A percentile compares a stretch with the other conserved stretches of the same genome.
phyloP scores from a whole-genome alignment of 495 filamentous ascomycete species.

The Penicillium waksmanii region DNA sequence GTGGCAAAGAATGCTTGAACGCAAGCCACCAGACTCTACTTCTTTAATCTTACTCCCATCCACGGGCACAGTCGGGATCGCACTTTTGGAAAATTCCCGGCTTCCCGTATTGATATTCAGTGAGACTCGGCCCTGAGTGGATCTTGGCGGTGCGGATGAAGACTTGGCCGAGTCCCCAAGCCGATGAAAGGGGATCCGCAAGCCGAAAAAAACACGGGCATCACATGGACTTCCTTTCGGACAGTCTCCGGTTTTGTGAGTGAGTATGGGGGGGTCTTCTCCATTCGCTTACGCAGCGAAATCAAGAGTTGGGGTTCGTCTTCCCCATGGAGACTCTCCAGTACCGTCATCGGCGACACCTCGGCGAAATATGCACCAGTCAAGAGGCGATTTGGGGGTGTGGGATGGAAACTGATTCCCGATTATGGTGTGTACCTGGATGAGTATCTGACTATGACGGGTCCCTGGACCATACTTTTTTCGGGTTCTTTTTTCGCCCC shows the following conservation, averaged over 20 bases:
- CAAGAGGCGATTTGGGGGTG: constrained; percentile 8
- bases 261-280: background rate
- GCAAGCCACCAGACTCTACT: background rate
- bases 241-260: constrained; percentile 14
- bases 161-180: constrained; percentile 17
- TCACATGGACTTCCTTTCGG: constrained; percentile 14
- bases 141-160: constrained; percentile 12
- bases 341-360: constrained; percentile 19
- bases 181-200: constrained; percentile 9
- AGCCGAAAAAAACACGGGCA: constrained; percentile 12
- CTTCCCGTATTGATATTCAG: constrained; percentile 18
- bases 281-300: constrained; percentile 6
- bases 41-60: background rate
- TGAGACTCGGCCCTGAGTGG: constrained; percentile 16
- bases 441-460: background rate
- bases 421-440: background rate
- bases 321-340: constrained; percentile 29
- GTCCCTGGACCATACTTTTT: background rate
- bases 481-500: constrained; percentile 5
- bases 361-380: constrained; percentile 25
- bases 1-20: background rate
- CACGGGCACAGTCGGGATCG: constrained; percentile 4
- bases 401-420: constrained; percentile 21
- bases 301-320: constrained; percentile 19
- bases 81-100: constrained; percentile 29